Evolutionary conservation across 108 stramenopile species (phyloP), one percentile per base, ranked within the genome.

Genomic region (Stephanodiscus triporus): DNA sequence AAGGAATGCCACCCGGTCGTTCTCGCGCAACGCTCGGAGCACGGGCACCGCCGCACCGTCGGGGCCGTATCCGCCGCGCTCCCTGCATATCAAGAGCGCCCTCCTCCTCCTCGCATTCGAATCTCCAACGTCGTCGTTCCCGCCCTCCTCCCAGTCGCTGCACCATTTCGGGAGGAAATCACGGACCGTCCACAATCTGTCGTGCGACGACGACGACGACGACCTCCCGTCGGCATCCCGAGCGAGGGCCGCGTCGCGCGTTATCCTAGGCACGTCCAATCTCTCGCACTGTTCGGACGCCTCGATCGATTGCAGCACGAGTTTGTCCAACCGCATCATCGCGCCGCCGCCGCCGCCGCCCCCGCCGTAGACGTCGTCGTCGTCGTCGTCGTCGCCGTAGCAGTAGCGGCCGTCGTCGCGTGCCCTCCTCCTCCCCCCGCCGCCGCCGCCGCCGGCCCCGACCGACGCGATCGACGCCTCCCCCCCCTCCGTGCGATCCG

Each of bases 281-380:
- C 93, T 78, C 82, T 95, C 93, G 72, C 88, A 87, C 79, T 95
- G 93, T 68, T 95, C 93, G 2, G 91, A 82, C 10, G 93, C 91
- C 70, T 95, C 93, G 26, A 89, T 68, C 43, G 87, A 81, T 42
- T 90, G 85, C 11, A 78, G 4, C 50, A 30, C 62, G 19, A 87
- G 69, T 26, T 89, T 90, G 24, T 89, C 83, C 9, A 80, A 17
- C 13, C 72, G 32, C 67, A 38, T 10, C 20, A 30, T 29, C 42
- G 24, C 48, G 24, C 24, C 69, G 7, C 24, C 30, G 27, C 20
- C 32, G 32, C 32, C 32, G 2, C 4, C 32, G 32, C 32, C n/a
- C n/a, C n/a, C 23, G 42, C 71, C 64, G n/a, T 58, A 24, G 29
- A 45, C 27, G 19, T 37, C 56, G 48, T 24, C 19, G 11, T 67